phyloP scores from a whole-genome alignment of 257 asterid species.

The Salvia miltiorrhiza region DNA sequence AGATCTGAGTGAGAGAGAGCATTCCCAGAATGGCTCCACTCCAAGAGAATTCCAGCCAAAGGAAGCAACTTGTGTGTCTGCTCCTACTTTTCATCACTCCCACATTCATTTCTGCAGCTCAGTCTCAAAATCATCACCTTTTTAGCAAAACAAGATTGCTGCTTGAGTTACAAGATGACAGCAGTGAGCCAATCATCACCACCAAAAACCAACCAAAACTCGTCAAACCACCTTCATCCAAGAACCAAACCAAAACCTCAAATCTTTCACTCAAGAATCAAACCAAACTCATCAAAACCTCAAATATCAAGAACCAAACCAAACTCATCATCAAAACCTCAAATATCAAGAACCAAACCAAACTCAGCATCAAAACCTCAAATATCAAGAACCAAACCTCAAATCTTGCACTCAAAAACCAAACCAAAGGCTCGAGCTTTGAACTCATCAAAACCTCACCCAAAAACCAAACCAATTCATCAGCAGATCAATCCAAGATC shows the following conservation, averaged over 20 bases:
- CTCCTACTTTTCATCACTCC: slow-evolving; percentile 41
- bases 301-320: slow-evolving; percentile 37
- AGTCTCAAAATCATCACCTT: slow-evolving; percentile 1
- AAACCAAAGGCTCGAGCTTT: too few relatives aligned
- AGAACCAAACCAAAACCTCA: slow-evolving; percentile 27
- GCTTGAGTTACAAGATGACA: slow-evolving; percentile 37
- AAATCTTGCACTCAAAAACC: slow-evolving; percentile 20
- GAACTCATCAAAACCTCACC: slow-evolving; percentile 14
- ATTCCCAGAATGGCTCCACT: slow-evolving; percentile 46
- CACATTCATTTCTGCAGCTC: slow-evolving; percentile 33
- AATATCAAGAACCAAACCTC: slow-evolving; percentile 36
- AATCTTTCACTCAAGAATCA: slow-evolving; percentile 27
- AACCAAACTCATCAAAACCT: slow-evolving; percentile 27
- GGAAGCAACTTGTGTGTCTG: slow-evolving; percentile 35
- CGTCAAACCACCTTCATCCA: slow-evolving; percentile 16
- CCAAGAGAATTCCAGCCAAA: slow-evolving; percentile 17
- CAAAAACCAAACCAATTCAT: slow-evolving; percentile 52
- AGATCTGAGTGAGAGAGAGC: not conserved
- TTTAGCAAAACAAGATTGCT: slow-evolving; percentile 31
- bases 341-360: slow-evolving; percentile 37
- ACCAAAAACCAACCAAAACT: slow-evolving; percentile 41
- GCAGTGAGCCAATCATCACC: slow-evolving; percentile 31
- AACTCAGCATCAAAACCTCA: slow-evolving; percentile 19
- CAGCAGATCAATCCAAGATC: slow-evolving; percentile 50
- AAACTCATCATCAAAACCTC: slow-evolving; percentile 27